A percentile compares a stretch with the other conserved stretches of the same genome.
phyloP scores from a whole-genome alignment of 495 filamentous ascomycete genomes.

The Cercophora samala region DNA sequence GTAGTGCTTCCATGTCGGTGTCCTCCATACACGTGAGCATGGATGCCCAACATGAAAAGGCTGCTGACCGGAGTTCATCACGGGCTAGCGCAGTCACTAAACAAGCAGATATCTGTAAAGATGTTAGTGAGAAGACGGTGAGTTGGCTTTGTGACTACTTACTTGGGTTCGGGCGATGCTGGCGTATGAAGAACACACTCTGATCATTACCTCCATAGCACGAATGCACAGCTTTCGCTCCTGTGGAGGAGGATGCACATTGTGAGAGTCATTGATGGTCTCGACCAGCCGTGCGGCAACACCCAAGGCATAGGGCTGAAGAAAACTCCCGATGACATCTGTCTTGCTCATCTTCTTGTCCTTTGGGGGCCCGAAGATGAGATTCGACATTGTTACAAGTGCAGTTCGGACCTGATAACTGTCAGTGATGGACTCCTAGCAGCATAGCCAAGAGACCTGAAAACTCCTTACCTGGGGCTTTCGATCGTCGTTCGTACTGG shows the following conservation, averaged over 20 bases:
- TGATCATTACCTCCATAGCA: constrained; percentile 86
- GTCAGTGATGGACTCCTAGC: constrained; percentile 19
- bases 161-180: constrained; percentile 84
- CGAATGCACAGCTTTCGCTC: constrained; percentile 73
- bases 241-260: constrained; percentile 46
- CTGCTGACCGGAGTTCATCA: constrained; percentile 66
- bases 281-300: constrained; percentile 80
- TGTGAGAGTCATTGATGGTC: constrained; percentile 67
- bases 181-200: constrained; percentile 62
- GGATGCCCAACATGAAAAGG: constrained; percentile 78
- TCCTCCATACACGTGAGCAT: constrained; percentile 70
- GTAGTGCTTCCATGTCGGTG: constrained; percentile 70
- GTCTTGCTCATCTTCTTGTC: constrained; percentile 47
- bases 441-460: not conserved
- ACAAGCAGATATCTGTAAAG: constrained; percentile 72
- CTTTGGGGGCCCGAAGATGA: constrained; percentile 53
- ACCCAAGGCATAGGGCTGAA: constrained; percentile 83
- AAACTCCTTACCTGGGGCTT: constrained; percentile 45
- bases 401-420: constrained; percentile 54
- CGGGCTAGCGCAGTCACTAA: constrained; percentile 77
- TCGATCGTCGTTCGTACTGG: constrained; percentile 60
- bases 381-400: constrained; percentile 61
- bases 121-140: constrained; percentile 1
- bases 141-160: constrained; percentile 26
- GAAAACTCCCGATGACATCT: constrained; percentile 67